Percentiles rank a stretch among this genome's conserved stretches.
Evolutionary conservation across 148 eudicot species (phyloP).

Genomic region (Salicornia ramosissima): DNA sequence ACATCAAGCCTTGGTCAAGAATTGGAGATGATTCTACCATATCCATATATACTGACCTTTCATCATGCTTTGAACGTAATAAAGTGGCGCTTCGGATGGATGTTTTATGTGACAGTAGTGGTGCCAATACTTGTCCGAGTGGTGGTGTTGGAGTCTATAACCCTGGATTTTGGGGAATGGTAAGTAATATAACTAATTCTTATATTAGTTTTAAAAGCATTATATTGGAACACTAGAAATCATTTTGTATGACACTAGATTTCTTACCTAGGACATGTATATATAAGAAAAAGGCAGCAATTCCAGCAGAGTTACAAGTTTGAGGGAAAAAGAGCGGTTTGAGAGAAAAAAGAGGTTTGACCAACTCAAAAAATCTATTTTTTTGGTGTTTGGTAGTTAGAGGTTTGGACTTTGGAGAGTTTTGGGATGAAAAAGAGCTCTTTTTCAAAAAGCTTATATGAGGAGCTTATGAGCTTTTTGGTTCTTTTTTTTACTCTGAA

Average conservation of each 20-base stretch:
- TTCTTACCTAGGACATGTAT: neutral
- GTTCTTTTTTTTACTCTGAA: too few relatives aligned
- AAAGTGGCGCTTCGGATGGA: constrained; percentile 80
- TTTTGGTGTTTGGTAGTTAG: too few relatives aligned
- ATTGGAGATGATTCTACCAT: constrained; percentile 66
- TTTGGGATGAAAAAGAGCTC: too few relatives aligned
- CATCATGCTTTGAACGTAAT: constrained; percentile 92
- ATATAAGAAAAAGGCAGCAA: neutral
- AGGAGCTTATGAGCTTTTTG: too few relatives aligned
- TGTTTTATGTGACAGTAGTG: constrained; percentile 59
- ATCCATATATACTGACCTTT: constrained; percentile 62
- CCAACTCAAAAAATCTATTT: too few relatives aligned
- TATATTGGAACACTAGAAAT: neutral
- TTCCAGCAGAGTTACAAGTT: too few relatives aligned
- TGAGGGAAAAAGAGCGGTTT: too few relatives aligned
- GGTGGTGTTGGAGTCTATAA: constrained; percentile 93
- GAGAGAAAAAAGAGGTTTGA: too few relatives aligned
- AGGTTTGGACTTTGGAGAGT: too few relatives aligned
- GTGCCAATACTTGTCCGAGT: constrained; percentile 52
- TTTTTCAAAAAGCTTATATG: too few relatives aligned
- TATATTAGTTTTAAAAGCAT: neutral
- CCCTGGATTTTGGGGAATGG: constrained; percentile 99
- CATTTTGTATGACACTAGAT: neutral
- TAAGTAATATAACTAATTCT: constrained; percentile 20
- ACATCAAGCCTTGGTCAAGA: constrained; percentile 73